phyloP scores from a whole-genome alignment of 2,329 filamentous ascomycete species.

The Aspergillus neotritici region DNA sequence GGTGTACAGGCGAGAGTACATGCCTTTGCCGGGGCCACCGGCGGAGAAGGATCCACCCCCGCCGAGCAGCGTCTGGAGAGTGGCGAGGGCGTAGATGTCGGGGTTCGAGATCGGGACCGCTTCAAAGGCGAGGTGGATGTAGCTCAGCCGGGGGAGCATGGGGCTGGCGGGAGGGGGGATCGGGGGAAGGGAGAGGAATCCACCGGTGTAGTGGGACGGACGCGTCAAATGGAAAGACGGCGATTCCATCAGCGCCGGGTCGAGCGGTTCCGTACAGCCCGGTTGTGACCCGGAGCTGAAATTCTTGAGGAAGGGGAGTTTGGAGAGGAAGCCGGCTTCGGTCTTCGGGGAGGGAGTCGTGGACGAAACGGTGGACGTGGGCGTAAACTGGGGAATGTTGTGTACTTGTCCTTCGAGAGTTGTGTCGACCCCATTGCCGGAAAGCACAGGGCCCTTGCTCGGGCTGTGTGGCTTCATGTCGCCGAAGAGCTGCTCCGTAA shows the following conservation, averaged over 20 bases:
- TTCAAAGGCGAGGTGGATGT: constrained; percentile 95
- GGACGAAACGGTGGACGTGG: constrained; percentile 35
- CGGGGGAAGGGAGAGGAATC: constrained; percentile 77
- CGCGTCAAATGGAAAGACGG: constrained; percentile 53
- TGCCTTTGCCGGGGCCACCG: constrained; percentile 94
- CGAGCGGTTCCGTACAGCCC: constrained; percentile 52
- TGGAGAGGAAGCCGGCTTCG: constrained; percentile 65
- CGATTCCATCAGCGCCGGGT: constrained; percentile 42
- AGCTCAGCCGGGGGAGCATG: constrained; percentile 71
- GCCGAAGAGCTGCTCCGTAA: constrained; percentile 83
- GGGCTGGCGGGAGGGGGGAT: constrained; percentile 74
- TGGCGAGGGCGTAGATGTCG: constrained; percentile 94
- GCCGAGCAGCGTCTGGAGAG: constrained; percentile 89
- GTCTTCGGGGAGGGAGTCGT: constrained; percentile 40
- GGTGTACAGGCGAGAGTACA: constrained; percentile 97
- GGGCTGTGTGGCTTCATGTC: constrained; percentile 66
- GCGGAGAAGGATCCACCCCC: constrained; percentile 96
- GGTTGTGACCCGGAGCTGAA: constrained; percentile 62
- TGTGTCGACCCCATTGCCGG: constrained; percentile 56
- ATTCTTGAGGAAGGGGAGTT: constrained; percentile 85
- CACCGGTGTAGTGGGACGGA: constrained; percentile 83
- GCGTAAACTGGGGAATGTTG: constrained; percentile 37
- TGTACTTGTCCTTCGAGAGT: constrained; percentile 33
- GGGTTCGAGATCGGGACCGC: constrained; percentile 82
- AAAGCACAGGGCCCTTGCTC: constrained; percentile 45